phyloP scores from a whole-genome alignment of 805 yeast species.

The Vanderwaltozyma tropicalis region DNA sequence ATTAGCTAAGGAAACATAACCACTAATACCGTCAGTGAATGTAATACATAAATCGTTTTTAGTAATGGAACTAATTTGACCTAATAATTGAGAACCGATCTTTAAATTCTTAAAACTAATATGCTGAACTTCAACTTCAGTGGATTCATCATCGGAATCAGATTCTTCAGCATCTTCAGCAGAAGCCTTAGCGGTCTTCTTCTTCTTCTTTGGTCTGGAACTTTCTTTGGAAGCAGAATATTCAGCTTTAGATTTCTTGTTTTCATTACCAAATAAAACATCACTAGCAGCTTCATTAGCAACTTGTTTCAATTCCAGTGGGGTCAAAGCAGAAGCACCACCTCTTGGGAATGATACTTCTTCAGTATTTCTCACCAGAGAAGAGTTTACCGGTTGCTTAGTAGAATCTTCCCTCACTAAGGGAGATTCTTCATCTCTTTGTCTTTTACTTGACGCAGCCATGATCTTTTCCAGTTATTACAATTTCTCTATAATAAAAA shows the following conservation, averaged over 20 bases:
- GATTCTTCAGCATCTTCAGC: constrained; percentile 17
- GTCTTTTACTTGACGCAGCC: constrained; percentile 32
- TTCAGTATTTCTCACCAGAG: constrained; percentile 29
- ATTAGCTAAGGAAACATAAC: constrained; percentile 65
- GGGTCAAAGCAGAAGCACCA: constrained; percentile 75
- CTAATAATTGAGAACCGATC: constrained; percentile 68
- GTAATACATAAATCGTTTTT: constrained; percentile 57
- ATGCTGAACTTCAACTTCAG: constrained; percentile 38
- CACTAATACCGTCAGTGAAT: constrained; percentile 71
- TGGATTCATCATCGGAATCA: constrained; percentile 22
- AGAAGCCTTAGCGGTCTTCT: constrained; percentile 24
- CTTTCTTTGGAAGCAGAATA: constrained; percentile 5
- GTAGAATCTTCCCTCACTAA: constrained; percentile 33
- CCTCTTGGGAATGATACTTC: constrained; percentile 81
- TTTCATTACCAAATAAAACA: constrained; percentile 50
- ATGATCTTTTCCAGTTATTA: no score
- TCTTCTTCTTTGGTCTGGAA: constrained; percentile 34
- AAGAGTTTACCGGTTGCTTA: constrained; percentile 28
- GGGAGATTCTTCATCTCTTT: constrained; percentile 39
- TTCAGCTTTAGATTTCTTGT: constrained; percentile 7
- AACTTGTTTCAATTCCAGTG: constrained; percentile 85
- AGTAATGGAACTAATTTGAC: constrained; percentile 56
- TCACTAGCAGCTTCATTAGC: constrained; percentile 88
- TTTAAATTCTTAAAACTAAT: constrained; percentile 51
- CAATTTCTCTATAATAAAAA: no score